Base-by-base conservation (phyloP, 2,329 filamentous ascomycete species). In the Apiospora sp. region DNA sequence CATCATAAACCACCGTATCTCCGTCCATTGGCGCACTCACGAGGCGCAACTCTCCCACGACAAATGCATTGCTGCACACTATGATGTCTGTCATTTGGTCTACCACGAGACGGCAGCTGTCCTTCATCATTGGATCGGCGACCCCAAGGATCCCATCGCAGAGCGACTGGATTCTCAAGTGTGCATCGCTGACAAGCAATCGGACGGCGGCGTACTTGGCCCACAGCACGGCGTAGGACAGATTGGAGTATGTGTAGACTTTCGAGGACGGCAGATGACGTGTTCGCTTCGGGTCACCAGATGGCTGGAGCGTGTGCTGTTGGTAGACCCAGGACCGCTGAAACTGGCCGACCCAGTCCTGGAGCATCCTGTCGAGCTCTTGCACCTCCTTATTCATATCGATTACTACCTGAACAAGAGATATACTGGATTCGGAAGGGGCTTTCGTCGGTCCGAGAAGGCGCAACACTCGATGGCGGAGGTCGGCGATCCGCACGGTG, bases 161-260 rank as follows among this genome's bases (percentile, higher is more conserved):
- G 58, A 64, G 34, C 34, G 34, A 64, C 12, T 24, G 12, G 58
- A 64, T 41, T n/a, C 14, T 64, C 48, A 80, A 27, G 12, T 74
- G 74, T 46, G 75, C 75, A 67, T 74, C 76, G 68, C 75, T 76
- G 64, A 78, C 69, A 12, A 80, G 76, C 72, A 80, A 75, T 67
- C 73, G 73, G 8, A 72, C 75, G n/a, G 78, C 68, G 61, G 75
- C 80, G 72, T 79, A 79, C n/a, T 74, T 73, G 22, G 58, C 70
- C 78, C 80, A 81, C 1, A 76, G 67, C 14, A 76, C 68, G 7
- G 78, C 76, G 71, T 78, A 73, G 30, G 69, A 72, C 34, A 73
- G 72, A 41, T 72, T 77, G 19, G 72, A 67, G 71, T 76, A 80
- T 43, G 58, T 77, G 71, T 77, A 79, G 30, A 80, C 75, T 54